Evolutionary conservation across 2,329 filamentous ascomycete species (phyloP).

Genomic region (Penicillium sp.): DNA sequence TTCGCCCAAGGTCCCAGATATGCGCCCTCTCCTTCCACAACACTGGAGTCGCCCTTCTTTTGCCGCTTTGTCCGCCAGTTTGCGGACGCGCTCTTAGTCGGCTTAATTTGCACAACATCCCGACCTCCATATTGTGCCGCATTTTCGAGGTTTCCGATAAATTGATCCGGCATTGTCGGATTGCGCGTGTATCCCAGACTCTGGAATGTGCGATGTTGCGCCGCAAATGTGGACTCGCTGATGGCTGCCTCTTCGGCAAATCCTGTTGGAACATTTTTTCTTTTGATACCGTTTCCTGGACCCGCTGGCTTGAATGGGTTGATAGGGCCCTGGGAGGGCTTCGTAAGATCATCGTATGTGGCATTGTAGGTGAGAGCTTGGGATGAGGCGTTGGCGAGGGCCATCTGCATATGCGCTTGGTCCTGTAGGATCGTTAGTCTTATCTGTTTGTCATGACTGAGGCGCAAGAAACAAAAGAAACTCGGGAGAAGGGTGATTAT

Average conservation of each 20-base stretch:
- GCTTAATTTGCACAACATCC: constrained; percentile 55
- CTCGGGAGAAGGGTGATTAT: constrained; percentile 3
- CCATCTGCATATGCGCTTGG: constrained; percentile 51
- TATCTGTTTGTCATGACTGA: constrained; percentile 11
- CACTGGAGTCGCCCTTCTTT: constrained; percentile 76
- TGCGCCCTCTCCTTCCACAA: constrained; percentile 81
- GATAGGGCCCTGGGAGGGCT: constrained; percentile 64
- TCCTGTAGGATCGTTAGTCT: constrained; percentile 49
- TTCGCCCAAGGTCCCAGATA: constrained; percentile 95
- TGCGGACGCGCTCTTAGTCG: constrained; percentile 70
- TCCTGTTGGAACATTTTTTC: constrained; percentile 81
- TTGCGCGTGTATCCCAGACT: constrained; percentile 57
- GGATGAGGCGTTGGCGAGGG: constrained; percentile 53
- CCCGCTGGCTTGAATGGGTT: constrained; percentile 72
- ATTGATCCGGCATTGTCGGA: constrained; percentile 44
- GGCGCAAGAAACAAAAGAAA: neutral
- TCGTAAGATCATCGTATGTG: constrained; percentile 70
- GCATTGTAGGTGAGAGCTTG: constrained; percentile 54
- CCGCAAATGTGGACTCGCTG: constrained; percentile 86
- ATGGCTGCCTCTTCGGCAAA: constrained; percentile 84
- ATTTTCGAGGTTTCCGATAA: constrained; percentile 50
- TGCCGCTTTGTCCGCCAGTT: constrained; percentile 73
- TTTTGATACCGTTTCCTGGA: constrained; percentile 58
- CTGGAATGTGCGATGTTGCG: constrained; percentile 81
- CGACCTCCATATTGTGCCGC: constrained; percentile 48